Evolutionary conservation across 2,329 filamentous ascomycete species (phyloP).

Genomic region (Aspergillus puulaauensis): DNA sequence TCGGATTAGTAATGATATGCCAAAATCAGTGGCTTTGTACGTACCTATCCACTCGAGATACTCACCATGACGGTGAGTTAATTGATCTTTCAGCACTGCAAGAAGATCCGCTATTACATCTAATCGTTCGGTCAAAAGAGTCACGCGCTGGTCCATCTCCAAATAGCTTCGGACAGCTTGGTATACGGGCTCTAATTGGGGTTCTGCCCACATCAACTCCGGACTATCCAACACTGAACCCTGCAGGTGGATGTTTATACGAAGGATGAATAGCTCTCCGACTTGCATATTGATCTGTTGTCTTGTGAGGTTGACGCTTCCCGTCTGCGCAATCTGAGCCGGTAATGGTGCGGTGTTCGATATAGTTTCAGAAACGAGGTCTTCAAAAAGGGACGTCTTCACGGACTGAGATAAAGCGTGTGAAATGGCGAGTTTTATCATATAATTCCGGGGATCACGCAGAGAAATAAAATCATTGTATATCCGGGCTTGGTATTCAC

Average conservation of each 20-base stretch:
- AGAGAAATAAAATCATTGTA: conserved; percentile 99
- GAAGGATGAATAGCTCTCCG: conserved; percentile 93
- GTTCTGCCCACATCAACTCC: conserved; percentile 97
- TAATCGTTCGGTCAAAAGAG: conserved; percentile 81
- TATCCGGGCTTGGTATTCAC: conserved; percentile 95
- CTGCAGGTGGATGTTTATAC: conserved; percentile 97
- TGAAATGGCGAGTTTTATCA: conserved; percentile 95
- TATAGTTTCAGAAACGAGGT: conserved; percentile 90
- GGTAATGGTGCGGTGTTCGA: conserved; percentile 91
- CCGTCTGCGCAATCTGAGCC: conserved; percentile 85
- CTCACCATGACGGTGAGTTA: conserved; percentile 89
- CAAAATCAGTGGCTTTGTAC: conserved; percentile 33
- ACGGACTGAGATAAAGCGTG: conserved; percentile 95
- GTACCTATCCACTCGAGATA: conserved; percentile 86
- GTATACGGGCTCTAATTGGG: conserved; percentile 93
- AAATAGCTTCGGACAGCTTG: conserved; percentile 92
- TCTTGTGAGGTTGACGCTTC: conserved; percentile 84
- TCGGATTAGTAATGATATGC: conserved; percentile 14
- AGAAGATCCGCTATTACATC: conserved; percentile 92
- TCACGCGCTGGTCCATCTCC: conserved; percentile 96
- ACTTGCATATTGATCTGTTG: conserved; percentile 99
- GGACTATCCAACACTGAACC: conserved; percentile 95
- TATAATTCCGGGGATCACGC: conserved; percentile 91
- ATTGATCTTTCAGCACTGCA: conserved; percentile 90
- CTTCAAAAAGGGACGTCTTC: conserved; percentile 96